Conservation (phyloP, 495 filamentous ascomycete genomes). For the Penicillium daleae region DNA sequence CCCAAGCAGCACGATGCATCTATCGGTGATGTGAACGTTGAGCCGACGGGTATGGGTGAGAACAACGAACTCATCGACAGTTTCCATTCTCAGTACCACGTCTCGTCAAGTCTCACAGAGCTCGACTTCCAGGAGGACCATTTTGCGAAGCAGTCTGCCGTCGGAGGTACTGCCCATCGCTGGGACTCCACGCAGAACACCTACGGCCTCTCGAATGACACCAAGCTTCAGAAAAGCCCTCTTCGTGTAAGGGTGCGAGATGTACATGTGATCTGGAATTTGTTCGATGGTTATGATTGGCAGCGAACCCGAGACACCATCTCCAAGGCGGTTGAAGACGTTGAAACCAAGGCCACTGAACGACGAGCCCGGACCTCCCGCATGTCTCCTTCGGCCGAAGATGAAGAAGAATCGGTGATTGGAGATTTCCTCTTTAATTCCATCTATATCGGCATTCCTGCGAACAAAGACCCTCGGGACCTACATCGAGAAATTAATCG, state of each 20-base stretch:
- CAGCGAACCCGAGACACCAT: constrained; percentile 82
- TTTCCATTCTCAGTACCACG: constrained; percentile 60
- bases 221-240: constrained; percentile 68
- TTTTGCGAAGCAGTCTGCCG: constrained; percentile 65
- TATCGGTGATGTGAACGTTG: constrained; percentile 37
- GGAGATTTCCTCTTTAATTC: constrained; percentile 98
- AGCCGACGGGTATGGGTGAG: constrained; percentile 34
- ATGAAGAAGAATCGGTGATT: constrained; percentile 85
- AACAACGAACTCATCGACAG: constrained; percentile 66
- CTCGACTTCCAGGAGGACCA: constrained; percentile 80
- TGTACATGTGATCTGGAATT: constrained; percentile 94
- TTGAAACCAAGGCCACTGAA: constrained; percentile 80
- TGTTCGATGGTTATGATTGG: constrained; percentile 99
- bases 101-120: constrained; percentile 51
- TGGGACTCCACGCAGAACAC: constrained; percentile 78
- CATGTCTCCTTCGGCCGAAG: constrained; percentile 52
- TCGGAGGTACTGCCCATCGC: constrained; percentile 70
- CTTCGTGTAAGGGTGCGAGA: constrained; percentile 79
- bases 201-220: constrained; percentile 67
- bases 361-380: constrained; percentile 57
- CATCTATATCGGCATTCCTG: constrained; percentile 92
- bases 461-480: constrained; percentile 80
- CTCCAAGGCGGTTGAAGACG: constrained; percentile 80
- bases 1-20: constrained; percentile 39
- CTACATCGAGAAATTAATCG: constrained; percentile 83